Base-by-base conservation (phyloP, 768 basidiomycete species). In the Tulasnella sp. region DNA sequence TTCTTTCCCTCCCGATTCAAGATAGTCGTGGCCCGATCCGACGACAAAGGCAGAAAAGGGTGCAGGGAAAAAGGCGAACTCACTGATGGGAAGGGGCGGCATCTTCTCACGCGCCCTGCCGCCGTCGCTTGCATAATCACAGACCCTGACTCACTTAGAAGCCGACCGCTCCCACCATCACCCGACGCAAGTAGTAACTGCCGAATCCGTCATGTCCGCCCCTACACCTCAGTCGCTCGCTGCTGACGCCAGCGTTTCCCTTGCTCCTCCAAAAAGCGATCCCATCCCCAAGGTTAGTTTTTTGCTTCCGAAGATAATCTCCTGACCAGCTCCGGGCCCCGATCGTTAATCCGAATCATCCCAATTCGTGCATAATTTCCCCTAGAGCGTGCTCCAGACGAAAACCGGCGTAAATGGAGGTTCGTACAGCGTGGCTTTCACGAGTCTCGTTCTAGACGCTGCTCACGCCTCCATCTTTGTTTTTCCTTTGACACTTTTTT, bases 1-100 rank as follows among this genome's bases (percentile, higher is more conserved):
- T 69, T 69, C 64, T 69, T 54, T 31, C 64, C 64, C 28, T 69
- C 64, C 60, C 64, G 64, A 69, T 69, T 34, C 64, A 69, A 69
- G 64, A 69, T 69, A 69, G 64, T 69, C 64, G 64, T 69, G 64
- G 64, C 64, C 64, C 74, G 41, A 42, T 75, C 74, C 74, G 41
- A 79, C 50, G 60, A 72, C 78, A 79, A 79, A 72, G 78, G 79
- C n/a, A 73, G 50, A 58, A 50, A 58, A 44, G 46, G 46, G 76
- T 77, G 24, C 37, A 58, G 44, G 60, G 24, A 78, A 64, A 78
- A 78, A 78, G 77, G 77, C 77, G 77, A 64, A 78, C 77, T 64
- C 58, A 64, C 64, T 69, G 64, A 69, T 69, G 64, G 64, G 64
- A 46, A 64, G 58, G 40, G 54, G 41, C 77, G 42, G 28, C n/a